Base-by-base conservation (phyloP, 441 rosid genomes). In the Erodium trifolium region DNA sequence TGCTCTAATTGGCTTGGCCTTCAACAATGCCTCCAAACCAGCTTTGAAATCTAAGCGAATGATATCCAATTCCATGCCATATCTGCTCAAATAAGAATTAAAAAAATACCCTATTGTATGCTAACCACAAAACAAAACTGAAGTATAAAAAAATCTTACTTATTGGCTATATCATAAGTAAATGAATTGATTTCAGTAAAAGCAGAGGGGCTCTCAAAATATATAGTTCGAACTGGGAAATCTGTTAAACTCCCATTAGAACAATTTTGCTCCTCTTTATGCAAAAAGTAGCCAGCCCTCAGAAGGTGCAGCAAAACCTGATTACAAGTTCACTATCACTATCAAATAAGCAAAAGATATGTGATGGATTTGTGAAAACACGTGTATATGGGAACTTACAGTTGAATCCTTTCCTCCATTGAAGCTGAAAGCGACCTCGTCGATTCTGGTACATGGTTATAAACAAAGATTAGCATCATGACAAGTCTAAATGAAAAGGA, bases 361-460 rank as follows among this genome's bases (percentile, higher is more conserved):
- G 34, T 37, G 27, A 29, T 27, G 27, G 49, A 55, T 59, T 67
- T 29, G 17, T 73, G 34, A 47, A 66, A 65, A 64, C 70, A 51
- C 43, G 31, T 49, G 57, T 39, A 71, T 59, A 66, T 43, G 65
- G 68, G 35, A 78, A 82, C 97, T 81, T 82, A 95, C 99, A 67
- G 93, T 95, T 37, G 98, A 92, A 81, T 95, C 99, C 76, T 95
- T 95, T 71, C 99, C 99, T 76, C 99, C 99, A 80, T 95, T 95
- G 78, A 95, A 95, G 79, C 99, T 95, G 80, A 95, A 89, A 49
- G 99, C 93, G 51, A 92, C 91, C 90, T 95, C 98, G 84, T 92
- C 98, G 67, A 80, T 81, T 68, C 99, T 95, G 87, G 74, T 37
- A 67, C 78, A 78, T 18, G 64, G 16, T 67, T 23, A 18, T 10